phyloP scores from a whole-genome alignment of 495 filamentous ascomycete genomes.

The Alectoria sarmentosa region DNA sequence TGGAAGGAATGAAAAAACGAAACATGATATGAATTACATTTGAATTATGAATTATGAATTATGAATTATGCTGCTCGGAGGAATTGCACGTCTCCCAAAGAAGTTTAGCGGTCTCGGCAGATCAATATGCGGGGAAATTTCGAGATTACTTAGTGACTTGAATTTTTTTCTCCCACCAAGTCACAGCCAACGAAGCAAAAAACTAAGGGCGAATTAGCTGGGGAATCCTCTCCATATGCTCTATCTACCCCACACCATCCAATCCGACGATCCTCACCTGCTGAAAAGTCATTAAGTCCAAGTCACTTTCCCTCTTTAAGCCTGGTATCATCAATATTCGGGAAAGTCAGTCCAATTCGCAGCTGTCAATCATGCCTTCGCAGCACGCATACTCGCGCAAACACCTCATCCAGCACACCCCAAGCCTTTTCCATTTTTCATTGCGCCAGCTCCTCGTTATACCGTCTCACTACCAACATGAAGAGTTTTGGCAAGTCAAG shows the following conservation, averaged over 20 bases:
- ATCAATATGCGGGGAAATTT: not conserved
- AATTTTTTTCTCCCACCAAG: not conserved
- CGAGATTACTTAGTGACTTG: no score
- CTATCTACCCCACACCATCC: not conserved
- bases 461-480: not conserved
- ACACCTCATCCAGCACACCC: slow-evolving; percentile 11
- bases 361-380: not conserved
- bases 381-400: not conserved
- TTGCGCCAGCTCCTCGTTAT: not conserved
- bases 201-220: not conserved
- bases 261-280: not conserved
- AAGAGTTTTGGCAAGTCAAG: not conserved
- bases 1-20: no score
- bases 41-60: no score
- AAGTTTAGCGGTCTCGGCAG: not conserved
- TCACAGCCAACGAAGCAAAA: no score
- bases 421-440: not conserved
- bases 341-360: not conserved
- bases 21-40: no score
- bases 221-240: not conserved
- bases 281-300: not conserved
- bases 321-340: not conserved
- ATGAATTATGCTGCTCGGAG: no score
- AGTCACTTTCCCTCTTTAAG: slow-evolving; percentile 8
- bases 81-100: not conserved